phyloP scores from a whole-genome alignment of 2,329 filamentous ascomycete genomes.

The Microdochium trichocladiopsis region DNA sequence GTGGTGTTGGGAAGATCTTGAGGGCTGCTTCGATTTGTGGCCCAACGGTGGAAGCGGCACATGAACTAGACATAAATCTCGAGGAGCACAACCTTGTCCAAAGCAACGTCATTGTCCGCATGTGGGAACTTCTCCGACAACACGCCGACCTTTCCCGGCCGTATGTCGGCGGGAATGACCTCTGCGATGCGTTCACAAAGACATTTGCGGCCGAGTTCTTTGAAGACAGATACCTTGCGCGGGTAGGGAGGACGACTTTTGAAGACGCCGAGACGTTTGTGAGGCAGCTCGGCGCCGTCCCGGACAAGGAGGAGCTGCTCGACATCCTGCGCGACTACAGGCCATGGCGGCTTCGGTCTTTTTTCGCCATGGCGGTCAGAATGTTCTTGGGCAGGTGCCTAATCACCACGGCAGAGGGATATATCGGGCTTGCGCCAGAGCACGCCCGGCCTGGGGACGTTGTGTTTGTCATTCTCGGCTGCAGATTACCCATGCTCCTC shows the following conservation, averaged over 20 bases:
- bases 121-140: background rate
- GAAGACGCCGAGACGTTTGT: background rate
- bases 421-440: background rate
- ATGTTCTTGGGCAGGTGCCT: background rate
- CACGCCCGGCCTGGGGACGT: background rate
- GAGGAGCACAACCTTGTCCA: background rate
- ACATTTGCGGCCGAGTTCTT: background rate
- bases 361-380: background rate
- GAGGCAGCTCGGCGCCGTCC: background rate
- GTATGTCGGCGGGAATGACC: background rate
- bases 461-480: background rate
- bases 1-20: background rate
- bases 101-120: background rate
- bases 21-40: background rate
- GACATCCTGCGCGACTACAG: background rate
- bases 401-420: background rate
- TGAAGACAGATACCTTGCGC: background rate
- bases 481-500: background rate
- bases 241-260: background rate
- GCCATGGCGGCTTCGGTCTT: background rate
- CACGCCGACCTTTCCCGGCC: background rate
- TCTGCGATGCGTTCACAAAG: background rate
- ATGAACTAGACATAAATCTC: background rate
- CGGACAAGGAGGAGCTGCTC: background rate
- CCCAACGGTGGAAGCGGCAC: background rate